Evolutionary conservation across 129 eudicot genomes (phyloP).

Genomic region (Tagetes patula): DNA sequence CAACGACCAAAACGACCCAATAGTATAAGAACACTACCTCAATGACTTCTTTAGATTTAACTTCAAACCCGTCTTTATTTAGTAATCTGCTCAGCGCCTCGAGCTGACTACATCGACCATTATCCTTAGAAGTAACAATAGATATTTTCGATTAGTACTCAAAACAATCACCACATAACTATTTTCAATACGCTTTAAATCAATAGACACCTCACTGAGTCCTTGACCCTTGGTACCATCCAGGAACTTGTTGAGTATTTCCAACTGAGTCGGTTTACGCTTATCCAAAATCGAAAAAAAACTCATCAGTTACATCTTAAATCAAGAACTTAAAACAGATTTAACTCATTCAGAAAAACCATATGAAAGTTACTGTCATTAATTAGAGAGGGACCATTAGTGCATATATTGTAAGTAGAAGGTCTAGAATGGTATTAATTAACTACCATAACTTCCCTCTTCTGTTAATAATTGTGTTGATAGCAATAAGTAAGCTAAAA

Average conservation of each 20-base stretch:
- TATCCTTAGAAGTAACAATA: constrained; percentile 44
- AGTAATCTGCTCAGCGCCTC: constrained; percentile 45
- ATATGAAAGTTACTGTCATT: too few species aligned
- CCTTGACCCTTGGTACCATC: constrained; percentile 40
- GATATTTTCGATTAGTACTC: background rate
- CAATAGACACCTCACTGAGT: constrained; percentile 41
- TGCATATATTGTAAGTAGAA: too few species aligned
- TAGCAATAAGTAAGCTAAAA: background rate
- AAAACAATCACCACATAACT: background rate
- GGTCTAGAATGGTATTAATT: too few species aligned
- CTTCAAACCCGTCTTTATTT: constrained; percentile 38
- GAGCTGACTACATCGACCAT: constrained; percentile 39
- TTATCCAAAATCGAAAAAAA: constrained; percentile 53
- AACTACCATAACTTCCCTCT: constrained; percentile 29
- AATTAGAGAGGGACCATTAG: too few species aligned
- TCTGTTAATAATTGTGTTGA: too few species aligned
- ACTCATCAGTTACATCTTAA: background rate
- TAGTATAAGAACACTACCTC: constrained; percentile 41
- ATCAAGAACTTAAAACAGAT: constrained; percentile 10
- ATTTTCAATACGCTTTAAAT: background rate
- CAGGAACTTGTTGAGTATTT: constrained; percentile 44
- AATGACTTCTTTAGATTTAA: constrained; percentile 29
- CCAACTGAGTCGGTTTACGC: constrained; percentile 40
- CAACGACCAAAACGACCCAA: too few species aligned
- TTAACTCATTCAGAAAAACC: too few species aligned